phyloP scores from a whole-genome alignment of 495 filamentous ascomycete genomes.

The Aspergillus hancockii region DNA sequence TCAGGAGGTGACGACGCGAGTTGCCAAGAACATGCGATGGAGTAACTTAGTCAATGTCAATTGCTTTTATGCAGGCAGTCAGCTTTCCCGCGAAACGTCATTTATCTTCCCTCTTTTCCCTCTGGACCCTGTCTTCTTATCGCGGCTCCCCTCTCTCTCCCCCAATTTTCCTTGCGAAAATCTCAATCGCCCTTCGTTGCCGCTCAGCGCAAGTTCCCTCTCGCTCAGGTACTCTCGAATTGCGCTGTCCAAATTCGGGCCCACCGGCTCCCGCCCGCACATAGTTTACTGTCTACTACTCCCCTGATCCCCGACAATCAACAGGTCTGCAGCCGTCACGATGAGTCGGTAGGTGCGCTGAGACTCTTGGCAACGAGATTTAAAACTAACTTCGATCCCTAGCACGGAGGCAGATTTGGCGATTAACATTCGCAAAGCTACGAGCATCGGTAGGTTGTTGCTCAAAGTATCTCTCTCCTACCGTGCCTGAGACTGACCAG shows the following conservation, averaged over 20 bases:
- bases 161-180: conserved; percentile 3
- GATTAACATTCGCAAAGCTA: conserved; percentile 96
- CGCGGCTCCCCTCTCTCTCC: conserved; percentile 2
- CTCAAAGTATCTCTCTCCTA: not conserved
- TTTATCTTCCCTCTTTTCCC: not conserved
- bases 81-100: conserved; percentile 33
- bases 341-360: conserved; percentile 48
- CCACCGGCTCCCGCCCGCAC: conserved; percentile 22
- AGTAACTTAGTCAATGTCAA: too few species aligned
- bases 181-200: conserved; percentile 8
- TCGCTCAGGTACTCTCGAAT: conserved; percentile 8
- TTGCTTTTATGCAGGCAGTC: conserved; percentile 43
- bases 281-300: conserved; percentile 18
- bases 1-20: not conserved
- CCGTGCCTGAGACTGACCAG: conserved; percentile 26
- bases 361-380: not conserved
- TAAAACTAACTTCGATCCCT: conserved; percentile 9
- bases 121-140: conserved; percentile 2
- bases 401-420: conserved; percentile 92
- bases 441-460: conserved; percentile 68
- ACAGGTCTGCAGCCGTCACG: conserved; percentile 25
- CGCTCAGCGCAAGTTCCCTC: conserved; percentile 17
- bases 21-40: conserved; percentile 11
- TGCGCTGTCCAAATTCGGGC: conserved; percentile 29
- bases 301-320: conserved; percentile 23